These are phyloP conservation scores for Apiotrichum veenhuisii DNA, from an alignment of 1,284 basidiomycete genomes.

Conservation along the genomic window DNA sequence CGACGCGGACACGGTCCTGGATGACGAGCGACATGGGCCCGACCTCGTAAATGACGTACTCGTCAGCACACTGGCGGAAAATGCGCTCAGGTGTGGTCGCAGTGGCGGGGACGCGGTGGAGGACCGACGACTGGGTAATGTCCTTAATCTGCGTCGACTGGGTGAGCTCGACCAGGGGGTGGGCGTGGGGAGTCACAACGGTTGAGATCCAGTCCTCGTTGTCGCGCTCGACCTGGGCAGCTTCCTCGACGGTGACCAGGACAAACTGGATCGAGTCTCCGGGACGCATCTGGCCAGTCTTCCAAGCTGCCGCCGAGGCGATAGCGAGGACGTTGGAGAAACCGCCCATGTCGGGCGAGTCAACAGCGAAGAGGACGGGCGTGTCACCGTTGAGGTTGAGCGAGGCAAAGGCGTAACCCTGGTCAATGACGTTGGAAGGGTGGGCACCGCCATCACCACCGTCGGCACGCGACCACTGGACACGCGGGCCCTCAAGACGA, in stretches of 20 bases:
- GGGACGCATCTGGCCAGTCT: constrained; percentile 42
- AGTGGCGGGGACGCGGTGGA: constrained; percentile 13
- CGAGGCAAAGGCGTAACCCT: constrained; percentile 61
- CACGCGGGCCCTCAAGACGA: constrained; percentile 50
- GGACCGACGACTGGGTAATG: constrained; percentile 12
- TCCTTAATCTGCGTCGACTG: constrained; percentile 8
- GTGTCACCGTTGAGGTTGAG: constrained; percentile 66
- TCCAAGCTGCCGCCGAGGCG: constrained; percentile 24
- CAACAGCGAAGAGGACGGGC: constrained; percentile 54
- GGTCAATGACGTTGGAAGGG: constrained; percentile 67
- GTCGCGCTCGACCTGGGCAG: constrained; percentile 7
- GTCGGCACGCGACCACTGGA: constrained; percentile 59
- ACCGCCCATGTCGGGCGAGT: constrained; percentile 34
- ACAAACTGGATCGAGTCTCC: constrained; percentile 31
- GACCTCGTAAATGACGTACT: constrained; percentile 60
- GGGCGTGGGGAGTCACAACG: not conserved
- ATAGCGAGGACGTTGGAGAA: constrained; percentile 22
- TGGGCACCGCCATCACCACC: constrained; percentile 70
- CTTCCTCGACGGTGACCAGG: constrained; percentile 52
- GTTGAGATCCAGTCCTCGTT: constrained; percentile 14
- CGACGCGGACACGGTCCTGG: constrained; percentile 56
- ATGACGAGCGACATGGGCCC: constrained; percentile 57
- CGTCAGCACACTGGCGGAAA: constrained; percentile 56
- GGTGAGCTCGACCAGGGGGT: constrained; percentile 12
- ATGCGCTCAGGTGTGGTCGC: constrained; percentile 9